phyloP scores from a whole-genome alignment of 1,284 basidiomycete genomes.

The Marasmius sp. region DNA sequence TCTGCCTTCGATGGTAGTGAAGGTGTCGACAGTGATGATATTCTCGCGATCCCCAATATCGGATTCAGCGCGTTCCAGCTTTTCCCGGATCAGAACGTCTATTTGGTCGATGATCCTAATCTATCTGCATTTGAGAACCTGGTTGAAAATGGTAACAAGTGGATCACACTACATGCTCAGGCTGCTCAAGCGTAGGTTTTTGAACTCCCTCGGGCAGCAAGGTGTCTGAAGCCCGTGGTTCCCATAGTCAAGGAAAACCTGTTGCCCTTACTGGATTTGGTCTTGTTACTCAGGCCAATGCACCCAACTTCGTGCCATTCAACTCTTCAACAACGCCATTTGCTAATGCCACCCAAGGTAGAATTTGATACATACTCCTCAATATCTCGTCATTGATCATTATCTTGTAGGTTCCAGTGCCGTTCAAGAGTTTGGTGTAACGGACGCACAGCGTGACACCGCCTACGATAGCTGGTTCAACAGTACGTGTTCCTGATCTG shows the following conservation, averaged over 20 bases:
- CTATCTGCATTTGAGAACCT: constrained; percentile 51
- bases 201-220: background rate
- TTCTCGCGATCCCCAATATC: constrained; percentile 54
- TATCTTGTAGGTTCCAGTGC: background rate
- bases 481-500: constrained; percentile 30
- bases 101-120: constrained; percentile 44
- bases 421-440: constrained; percentile 43
- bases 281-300: constrained; percentile 57
- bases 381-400: background rate
- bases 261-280: constrained; percentile 55
- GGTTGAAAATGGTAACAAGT: constrained; percentile 48
- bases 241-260: constrained; percentile 50
- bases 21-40: constrained; percentile 71
- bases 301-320: constrained; percentile 58
- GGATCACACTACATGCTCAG: constrained; percentile 53
- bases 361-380: background rate
- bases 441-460: constrained; percentile 46
- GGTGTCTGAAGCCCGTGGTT: background rate
- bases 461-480: constrained; percentile 56
- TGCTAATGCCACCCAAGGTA: constrained; percentile 3
- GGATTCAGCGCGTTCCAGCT: constrained; percentile 60
- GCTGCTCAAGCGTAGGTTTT: constrained; percentile 42
- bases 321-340: constrained; percentile 48
- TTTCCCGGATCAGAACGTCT: constrained; percentile 66
- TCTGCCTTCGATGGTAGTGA: constrained; percentile 55